Base-by-base conservation (phyloP, 2,329 filamentous ascomycete genomes). In the Paraphaeosphaeria minitans region DNA sequence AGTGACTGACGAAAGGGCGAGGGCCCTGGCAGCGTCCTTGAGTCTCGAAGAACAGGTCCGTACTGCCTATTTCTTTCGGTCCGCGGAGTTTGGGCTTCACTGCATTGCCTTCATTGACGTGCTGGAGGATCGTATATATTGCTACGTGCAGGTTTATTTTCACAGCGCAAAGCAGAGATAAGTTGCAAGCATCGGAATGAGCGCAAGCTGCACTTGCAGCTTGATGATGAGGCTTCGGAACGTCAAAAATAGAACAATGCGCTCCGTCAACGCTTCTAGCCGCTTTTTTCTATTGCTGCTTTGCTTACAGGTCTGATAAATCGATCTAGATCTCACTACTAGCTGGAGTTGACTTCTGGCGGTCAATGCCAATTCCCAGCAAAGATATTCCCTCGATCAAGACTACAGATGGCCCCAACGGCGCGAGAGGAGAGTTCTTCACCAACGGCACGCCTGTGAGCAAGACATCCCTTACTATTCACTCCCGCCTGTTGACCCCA, bases 391-490 rank as follows among this genome's bases (percentile, higher is more conserved):
- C 88, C 6, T 86, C 87, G 0, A 79, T 90, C 33, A 85, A 88
- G 49, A 81, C 88, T 48, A 85, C 86, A 39, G 89, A 91, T 66
- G 88, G 89, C 0, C 89, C 89, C 39, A 90, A 90, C 71, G 89
- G 89, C 52, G 84, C 89, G 35, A 82, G 89, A 63, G 88, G 88
- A 52, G 86, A 84, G 65, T 90, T 89, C 80, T 90, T 90, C 76
- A 85, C 87, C 27, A 78, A 78, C 57, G 76, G 76, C 56, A 78
- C 76, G 53, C 75, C 74, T 49, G 75, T 77, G 61, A 70, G 71
- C 68, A 53, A 77, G 70, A 47, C 42, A 31, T 24, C 56, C 56
- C 57, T 53, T 55, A 52, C 53, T 33, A 21, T 8, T 43, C 12
- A 45, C 50, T 29, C 57, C 35, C 42, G 33, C 14, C 24, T 45